phyloP scores from a whole-genome alignment of 202 grass and related monocot genomes.

The Digitaria exilis region DNA sequence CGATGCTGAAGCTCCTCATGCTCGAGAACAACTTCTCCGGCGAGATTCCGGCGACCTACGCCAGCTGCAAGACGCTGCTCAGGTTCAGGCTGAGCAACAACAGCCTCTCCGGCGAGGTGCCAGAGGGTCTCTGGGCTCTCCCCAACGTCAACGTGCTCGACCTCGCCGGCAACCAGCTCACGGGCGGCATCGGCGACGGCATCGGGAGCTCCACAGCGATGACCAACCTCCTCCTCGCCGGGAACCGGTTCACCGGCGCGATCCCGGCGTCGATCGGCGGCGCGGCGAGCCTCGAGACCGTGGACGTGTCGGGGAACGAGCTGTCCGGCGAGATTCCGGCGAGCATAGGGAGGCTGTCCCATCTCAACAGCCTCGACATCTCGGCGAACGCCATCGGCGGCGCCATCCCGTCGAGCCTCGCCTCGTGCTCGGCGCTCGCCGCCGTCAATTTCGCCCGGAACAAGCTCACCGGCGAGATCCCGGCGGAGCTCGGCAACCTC shows the following conservation, averaged over 20 bases:
- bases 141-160: constrained; percentile 61
- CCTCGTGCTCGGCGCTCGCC: constrained; percentile 50
- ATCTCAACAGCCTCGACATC: constrained; percentile 49
- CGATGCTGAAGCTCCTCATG: constrained; percentile 65
- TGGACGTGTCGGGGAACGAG: constrained; percentile 58
- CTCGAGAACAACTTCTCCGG: constrained; percentile 70
- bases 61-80: constrained; percentile 45
- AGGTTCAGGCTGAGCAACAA: constrained; percentile 77
- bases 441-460: constrained; percentile 52
- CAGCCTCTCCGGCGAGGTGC: constrained; percentile 62
- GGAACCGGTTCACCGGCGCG: constrained; percentile 61
- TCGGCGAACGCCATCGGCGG: constrained; percentile 46
- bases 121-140: constrained; percentile 63
- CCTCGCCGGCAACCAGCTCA: constrained; percentile 56
- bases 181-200: constrained; percentile 50
- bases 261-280: constrained; percentile 56
- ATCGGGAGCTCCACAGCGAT: constrained; percentile 49
- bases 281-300: constrained; percentile 34
- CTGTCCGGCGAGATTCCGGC: constrained; percentile 64
- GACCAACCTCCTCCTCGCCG: constrained; percentile 23
- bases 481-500: constrained; percentile 50
- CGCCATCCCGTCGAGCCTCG: constrained; percentile 54
- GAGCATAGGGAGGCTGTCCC: constrained; percentile 45
- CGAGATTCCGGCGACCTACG: constrained; percentile 67
- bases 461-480: constrained; percentile 58